Evolutionary conservation across 257 asterid species (phyloP), one percentile per base, ranked within the genome.

Genomic region (Penstemon barbatus): DNA sequence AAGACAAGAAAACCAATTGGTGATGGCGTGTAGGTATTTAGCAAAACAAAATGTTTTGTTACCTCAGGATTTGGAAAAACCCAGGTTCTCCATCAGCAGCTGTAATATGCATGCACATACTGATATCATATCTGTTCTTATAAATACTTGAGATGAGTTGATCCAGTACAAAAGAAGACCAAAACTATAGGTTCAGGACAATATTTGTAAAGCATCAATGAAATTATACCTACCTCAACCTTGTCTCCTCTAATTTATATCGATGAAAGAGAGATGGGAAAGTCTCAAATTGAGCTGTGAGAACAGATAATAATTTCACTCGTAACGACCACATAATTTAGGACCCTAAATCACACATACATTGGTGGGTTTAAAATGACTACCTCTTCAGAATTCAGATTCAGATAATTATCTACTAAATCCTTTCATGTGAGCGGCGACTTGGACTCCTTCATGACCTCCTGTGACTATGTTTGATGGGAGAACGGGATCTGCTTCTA

Each of bases 401-500:
- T 66, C 78, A 72, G 79, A 82, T 70, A 81, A 80, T 74, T 74
- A 78, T 64, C 79, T 74, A 84, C 74, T 82, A 62, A 82, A 65
- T 79, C 82, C 78, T 71, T 84, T 81, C 87, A 79, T 77, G 73
- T 49, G 79, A 80, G 64, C 82, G 84, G 64, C 82, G 84, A 71
- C 81, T 84, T 53, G 95, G 92, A 67, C 96, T 91, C 83, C 89
- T 77, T 63, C 95, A 79, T 73, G 83, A 72, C 81, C 90, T 86
- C 79, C 87, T 74, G 73, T 71, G 80, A 72, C 91, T 77, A 45
- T 79, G 87, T 80, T 85, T 80, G 57, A 76, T 44, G 15, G 97
- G 99, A 71, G 99, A 94, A 43, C 81, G 89, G 18, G 99, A 94
- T 80, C 93, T 84, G 80, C 95, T 87, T 71, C 96, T 79, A 57